These are phyloP conservation scores for Colletotrichum sp. DNA, from an alignment of 2,329 filamentous ascomycete genomes.

Conservation along the genomic window DNA sequence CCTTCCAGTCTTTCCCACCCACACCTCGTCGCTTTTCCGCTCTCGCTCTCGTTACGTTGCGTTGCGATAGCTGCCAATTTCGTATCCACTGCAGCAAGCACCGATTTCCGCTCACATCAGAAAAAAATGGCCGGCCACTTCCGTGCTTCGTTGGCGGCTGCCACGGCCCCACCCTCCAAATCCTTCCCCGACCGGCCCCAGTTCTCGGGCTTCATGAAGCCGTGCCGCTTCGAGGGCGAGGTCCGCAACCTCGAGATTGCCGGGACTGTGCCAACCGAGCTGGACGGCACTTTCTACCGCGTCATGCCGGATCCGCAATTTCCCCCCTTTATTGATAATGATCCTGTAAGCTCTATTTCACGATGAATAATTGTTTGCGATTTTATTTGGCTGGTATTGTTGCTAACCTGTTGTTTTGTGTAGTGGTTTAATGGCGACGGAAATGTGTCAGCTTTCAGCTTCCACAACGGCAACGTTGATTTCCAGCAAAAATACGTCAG, in stretches of 20 bases:
- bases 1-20: neutral
- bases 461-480: conserved; percentile 35
- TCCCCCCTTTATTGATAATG: conserved; percentile 26
- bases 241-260: conserved; percentile 21
- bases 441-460: conserved; percentile 39
- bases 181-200: conserved; percentile 10
- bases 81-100: too few species aligned
- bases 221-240: conserved; percentile 20
- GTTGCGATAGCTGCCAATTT: neutral
- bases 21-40: neutral
- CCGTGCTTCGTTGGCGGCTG: neutral
- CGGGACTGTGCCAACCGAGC: conserved; percentile 24
- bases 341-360: too few species aligned
- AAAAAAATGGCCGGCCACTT: conserved; percentile 9
- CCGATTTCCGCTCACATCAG: neutral
- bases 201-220: conserved; percentile 19
- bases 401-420: conserved; percentile 19
- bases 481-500: conserved; percentile 41
- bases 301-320: conserved; percentile 47
- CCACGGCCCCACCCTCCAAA: neutral
- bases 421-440: conserved; percentile 45
- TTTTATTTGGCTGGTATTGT: neutral
- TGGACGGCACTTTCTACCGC: conserved; percentile 31
- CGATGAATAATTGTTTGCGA: too few species aligned
- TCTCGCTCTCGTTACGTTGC: neutral